These are phyloP conservation scores for Phyllosticta citribraziliensis DNA, from an alignment of 2,329 filamentous ascomycete genomes.

Conservation along the genomic window DNA sequence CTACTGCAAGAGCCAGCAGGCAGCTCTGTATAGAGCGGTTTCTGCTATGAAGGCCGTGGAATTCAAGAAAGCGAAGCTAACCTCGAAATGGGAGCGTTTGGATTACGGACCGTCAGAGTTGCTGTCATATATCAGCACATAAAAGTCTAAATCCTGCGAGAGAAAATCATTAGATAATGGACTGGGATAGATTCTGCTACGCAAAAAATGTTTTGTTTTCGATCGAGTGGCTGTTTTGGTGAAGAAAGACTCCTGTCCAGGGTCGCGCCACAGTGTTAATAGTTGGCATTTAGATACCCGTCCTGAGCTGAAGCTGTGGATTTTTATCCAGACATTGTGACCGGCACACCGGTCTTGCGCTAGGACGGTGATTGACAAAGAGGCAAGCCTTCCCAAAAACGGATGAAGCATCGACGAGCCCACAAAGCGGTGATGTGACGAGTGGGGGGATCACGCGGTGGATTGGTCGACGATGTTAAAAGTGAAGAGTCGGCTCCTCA, in stretches of 20 bases:
- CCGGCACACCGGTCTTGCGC: not conserved
- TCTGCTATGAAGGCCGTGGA: not conserved
- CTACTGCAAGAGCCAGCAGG: conserved; percentile 5
- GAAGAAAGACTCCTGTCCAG: too few relatives aligned
- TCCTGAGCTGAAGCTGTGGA: not conserved
- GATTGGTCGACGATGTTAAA: not conserved
- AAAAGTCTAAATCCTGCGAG: too few relatives aligned
- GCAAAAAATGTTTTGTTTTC: too few relatives aligned
- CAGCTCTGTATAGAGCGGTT: not conserved
- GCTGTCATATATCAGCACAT: too few relatives aligned
- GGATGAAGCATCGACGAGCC: not conserved
- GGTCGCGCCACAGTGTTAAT: too few relatives aligned
- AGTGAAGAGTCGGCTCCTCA: not conserved
- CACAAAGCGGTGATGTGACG: not conserved
- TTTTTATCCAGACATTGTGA: not conserved
- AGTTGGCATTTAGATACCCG: too few relatives aligned
- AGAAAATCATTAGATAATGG: too few relatives aligned
- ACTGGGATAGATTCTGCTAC: too few relatives aligned
- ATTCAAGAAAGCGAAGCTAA: not conserved
- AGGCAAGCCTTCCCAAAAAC: not conserved
- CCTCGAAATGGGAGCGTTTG: not conserved
- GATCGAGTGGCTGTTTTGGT: too few relatives aligned
- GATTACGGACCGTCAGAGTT: not conserved
- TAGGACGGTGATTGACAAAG: not conserved
- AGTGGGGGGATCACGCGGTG: not conserved